Base-by-base conservation (phyloP, 2,329 filamentous ascomycete genomes). In the Gremmenia infestans region DNA sequence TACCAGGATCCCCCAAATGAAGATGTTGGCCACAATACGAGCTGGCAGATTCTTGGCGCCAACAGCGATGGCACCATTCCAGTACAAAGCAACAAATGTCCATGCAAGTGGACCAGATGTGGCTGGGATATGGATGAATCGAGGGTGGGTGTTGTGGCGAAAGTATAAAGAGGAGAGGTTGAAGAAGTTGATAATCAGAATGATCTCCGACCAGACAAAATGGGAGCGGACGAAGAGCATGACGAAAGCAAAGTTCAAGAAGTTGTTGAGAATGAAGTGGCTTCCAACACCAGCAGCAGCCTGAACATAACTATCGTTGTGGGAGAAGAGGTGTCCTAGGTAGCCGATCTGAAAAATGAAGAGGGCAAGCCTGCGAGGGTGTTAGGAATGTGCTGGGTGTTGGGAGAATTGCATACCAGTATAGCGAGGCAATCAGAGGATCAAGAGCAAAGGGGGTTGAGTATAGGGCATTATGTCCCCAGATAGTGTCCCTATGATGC, bases 81-180 rank as follows among this genome's bases (percentile, higher is more conserved):
- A 96, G 77, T 92, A 93, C 52, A 96, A 79, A 32, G 89, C 88
- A 14, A 93, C 85, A 68, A 94, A 89, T 14, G 87, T 91, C 89
- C 90, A 96, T 1, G 87, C 89, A 63, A 96, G 77, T 5, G 91
- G 91, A 0, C 85, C 89, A 15, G 87, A 86, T 22, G 91, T 83
- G 46, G 85, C 85, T 5, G 89, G 83, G 11, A 85, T 75, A 72
- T 96, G 91, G 64, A 96, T 89, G 66, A 88, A 83, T 58, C 85
- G 80, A 4, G 88, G 83, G 53, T 87, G 86, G 0, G 81, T 81
- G 19, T 81, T 80, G 74, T 95, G 87, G 60, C 87, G 85, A 81
- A 93, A 91, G 76, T 96, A 96, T 35, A 92, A 81, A 37, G 81
- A 78, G 8, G 81, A 80, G 52, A 96, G 80, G 72, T 95, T 95